These are phyloP conservation scores for Solanum medicagineum DNA, from an alignment of 257 asterid species.

Conservation along the genomic window DNA sequence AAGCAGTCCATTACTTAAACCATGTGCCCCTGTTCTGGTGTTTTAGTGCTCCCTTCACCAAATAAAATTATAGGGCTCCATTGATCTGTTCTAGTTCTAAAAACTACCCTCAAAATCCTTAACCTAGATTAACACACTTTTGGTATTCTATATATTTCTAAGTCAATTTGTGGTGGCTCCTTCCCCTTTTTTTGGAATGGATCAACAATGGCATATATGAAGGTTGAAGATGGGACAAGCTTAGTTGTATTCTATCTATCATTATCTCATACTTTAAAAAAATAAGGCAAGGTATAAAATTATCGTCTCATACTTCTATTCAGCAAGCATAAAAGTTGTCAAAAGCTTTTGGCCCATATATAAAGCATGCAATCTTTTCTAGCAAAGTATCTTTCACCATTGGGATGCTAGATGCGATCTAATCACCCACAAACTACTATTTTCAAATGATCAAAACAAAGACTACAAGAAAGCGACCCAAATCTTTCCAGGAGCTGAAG, in stretches of 20 bases:
- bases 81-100: not conserved
- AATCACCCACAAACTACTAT: not conserved
- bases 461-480: not conserved
- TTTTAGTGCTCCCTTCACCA: not conserved
- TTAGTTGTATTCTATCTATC: not conserved
- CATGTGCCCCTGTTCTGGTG: not conserved
- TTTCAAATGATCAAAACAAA: not conserved
- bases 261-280: not conserved
- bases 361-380: not conserved
- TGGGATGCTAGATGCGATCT: not conserved
- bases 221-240: not conserved
- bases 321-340: not conserved
- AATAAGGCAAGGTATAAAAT: not conserved
- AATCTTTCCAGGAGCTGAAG: not conserved
- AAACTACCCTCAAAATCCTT: not conserved
- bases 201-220: not conserved
- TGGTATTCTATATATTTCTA: not conserved
- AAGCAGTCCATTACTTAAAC: not conserved
- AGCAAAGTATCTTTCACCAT: not conserved
- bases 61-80: not conserved
- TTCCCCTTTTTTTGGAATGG: not conserved
- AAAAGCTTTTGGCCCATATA: not conserved
- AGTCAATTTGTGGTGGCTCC: not conserved
- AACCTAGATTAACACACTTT: not conserved
- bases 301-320: not conserved